Base-by-base conservation (phyloP, 257 asterid species). In the Solanum rostratum region DNA sequence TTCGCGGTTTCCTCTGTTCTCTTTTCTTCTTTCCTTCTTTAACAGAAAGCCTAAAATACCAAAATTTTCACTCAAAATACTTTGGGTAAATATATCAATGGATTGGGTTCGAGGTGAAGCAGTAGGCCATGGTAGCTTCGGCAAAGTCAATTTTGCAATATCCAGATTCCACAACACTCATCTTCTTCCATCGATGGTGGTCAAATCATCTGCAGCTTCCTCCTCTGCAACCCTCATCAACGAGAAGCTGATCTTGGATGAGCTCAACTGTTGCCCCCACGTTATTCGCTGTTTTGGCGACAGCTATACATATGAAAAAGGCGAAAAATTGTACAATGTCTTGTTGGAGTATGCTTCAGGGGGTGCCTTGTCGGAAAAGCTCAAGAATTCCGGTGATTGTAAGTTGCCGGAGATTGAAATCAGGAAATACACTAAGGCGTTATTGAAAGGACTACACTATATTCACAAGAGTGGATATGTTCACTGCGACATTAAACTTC, bases 401-500 rank as follows among this genome's bases (percentile, higher is more conserved):
- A 11, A 70, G 30, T 57, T 92, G 55, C 89, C 90, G 88, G 98
- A 94, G 20, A 12, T n/a, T 3, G 92, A 93, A 79, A 88, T 89
- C 24, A 91, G 91, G 84, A 81, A 73, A 7, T 89, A 94, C 85
- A 84, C 94, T 0, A 91, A 87, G 60, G 85, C 91, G 4, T 59
- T 93, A 41, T 88, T 94, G 19, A 90, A 52, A 41, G 99, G 98
- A 29, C 89, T 96, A 9, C 16, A 79, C 0, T 89, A 84, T 69
- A 86, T 96, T 79, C 99, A 96, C 88, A 85, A 86, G 13, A 62
- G 73, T 12, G 98, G 97, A 1, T 93, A 83, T 83, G 98, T 94
- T 53, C 99, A 96, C 90, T 94, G 99, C n/a, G 98, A 96, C 37
- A 87, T 96, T 49, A 96, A 96, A 89, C 98, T 89, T 22, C 96